Percentiles rank a stretch among this genome's conserved stretches.
These are phyloP conservation scores for Geotrichum candidum DNA, from an alignment of 1,139 yeast species.

Conservation along the genomic window DNA sequence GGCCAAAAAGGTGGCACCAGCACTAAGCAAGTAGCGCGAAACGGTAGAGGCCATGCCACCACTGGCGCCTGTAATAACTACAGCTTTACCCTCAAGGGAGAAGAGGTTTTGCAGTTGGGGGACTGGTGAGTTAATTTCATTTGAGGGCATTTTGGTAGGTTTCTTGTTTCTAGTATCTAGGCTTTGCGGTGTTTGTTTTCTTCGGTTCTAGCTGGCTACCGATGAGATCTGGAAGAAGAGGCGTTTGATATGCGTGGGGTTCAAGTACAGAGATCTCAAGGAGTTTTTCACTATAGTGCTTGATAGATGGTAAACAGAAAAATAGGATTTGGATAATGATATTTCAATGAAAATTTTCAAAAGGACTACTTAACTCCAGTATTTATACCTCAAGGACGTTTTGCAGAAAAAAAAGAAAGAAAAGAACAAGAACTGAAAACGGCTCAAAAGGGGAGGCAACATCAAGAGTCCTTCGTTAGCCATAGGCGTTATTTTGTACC, in stretches of 20 bases:
- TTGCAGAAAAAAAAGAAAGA: not conserved
- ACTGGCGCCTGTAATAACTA: constrained; percentile 75
- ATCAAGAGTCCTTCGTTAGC: constrained; percentile 48
- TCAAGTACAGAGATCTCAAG: too few species aligned
- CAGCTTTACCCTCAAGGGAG: constrained; percentile 43
- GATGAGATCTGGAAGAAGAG: too few species aligned
- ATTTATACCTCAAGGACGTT: too few species aligned
- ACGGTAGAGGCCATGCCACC: constrained; percentile 71
- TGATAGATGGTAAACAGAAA: not conserved
- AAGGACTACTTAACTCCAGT: too few species aligned
- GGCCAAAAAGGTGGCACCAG: constrained; percentile 40
- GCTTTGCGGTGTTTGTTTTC: constrained; percentile 40
- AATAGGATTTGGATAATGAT: not conserved
- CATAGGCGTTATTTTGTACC: too few species aligned
- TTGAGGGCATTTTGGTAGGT: constrained; percentile 27
- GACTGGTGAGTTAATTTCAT: not conserved
- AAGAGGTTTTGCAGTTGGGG: constrained; percentile 8
- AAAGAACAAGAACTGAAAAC: not conserved
- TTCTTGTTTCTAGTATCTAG: constrained; percentile 46
- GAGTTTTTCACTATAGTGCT: too few species aligned
- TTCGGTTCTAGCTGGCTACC: too few species aligned
- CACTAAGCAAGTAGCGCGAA: constrained; percentile 31
- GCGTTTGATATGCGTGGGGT: too few species aligned
- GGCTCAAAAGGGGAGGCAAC: constrained; percentile 48
- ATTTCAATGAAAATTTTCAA: not conserved